Percentiles rank a stretch among this genome's conserved stretches.
Conservation (phyloP, 2,329 filamentous ascomycete genomes). For the Pseudocercospora fijiensis region DNA sequence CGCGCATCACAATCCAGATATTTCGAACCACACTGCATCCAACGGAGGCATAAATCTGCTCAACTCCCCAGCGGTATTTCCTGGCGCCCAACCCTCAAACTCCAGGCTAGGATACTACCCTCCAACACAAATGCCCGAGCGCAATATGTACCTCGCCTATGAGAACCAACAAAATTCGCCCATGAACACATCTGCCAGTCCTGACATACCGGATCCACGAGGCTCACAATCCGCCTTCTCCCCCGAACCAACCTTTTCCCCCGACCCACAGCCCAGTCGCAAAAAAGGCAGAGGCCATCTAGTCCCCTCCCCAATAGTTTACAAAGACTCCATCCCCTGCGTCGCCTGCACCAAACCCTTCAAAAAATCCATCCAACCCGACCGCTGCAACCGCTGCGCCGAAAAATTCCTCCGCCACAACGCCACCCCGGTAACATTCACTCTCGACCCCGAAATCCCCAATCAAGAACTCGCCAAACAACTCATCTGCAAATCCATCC, state of each 20-base stretch:
- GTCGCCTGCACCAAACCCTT: conserved; percentile 10
- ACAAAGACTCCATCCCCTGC: conserved; percentile 12
- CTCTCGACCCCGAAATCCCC: conserved; percentile 19
- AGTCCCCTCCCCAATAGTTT: background rate
- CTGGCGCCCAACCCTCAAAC: background rate
- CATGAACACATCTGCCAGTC: background rate
- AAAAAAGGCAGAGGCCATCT: background rate
- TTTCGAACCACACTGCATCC: background rate
- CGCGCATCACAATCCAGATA: background rate
- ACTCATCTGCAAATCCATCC: conserved; percentile 18
- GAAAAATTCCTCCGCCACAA: conserved; percentile 19
- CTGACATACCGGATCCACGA: background rate
- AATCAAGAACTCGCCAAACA: conserved; percentile 5
- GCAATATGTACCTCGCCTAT: conserved; percentile 10
- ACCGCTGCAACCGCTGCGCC: conserved; percentile 23
- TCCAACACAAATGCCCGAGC: conserved; percentile 7
- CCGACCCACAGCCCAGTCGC: conserved; percentile 5
- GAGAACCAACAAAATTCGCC: background rate
- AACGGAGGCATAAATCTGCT: background rate
- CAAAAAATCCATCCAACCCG: conserved; percentile 11
- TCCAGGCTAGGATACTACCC: background rate
- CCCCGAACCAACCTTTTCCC: conserved; percentile 1
- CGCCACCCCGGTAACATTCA: conserved; percentile 14
- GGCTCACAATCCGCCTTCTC: background rate
- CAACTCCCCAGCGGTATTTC: background rate